phyloP scores from a whole-genome alignment of 2,329 filamentous ascomycete genomes.

The Colletotrichum liriopes region DNA sequence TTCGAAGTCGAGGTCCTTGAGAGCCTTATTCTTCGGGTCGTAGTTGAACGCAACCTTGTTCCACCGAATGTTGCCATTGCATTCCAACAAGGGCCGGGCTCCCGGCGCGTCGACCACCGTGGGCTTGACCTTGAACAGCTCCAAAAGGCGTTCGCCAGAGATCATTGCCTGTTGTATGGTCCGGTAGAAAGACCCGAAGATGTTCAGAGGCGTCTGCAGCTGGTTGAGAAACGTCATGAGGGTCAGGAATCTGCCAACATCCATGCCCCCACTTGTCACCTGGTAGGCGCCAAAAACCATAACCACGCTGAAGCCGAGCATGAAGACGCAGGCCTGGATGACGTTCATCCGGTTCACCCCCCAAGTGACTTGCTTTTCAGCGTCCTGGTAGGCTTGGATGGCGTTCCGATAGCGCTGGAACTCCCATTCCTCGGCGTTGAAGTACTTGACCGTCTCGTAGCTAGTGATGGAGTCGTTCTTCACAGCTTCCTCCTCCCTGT shows the following conservation, averaged over 20 bases:
- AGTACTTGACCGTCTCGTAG: constrained; percentile 97
- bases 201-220: constrained; percentile 85
- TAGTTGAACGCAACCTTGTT: constrained; percentile 93
- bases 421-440: constrained; percentile 87
- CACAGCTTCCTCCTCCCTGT: constrained; percentile 94
- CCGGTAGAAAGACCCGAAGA: constrained; percentile 95
- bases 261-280: constrained; percentile 76
- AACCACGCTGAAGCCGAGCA: constrained; percentile 80
- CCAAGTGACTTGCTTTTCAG: constrained; percentile 83
- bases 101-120: constrained; percentile 86
- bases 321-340: constrained; percentile 85
- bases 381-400: constrained; percentile 79
- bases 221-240: constrained; percentile 85
- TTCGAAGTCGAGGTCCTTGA: constrained; percentile 87
- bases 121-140: constrained; percentile 96
- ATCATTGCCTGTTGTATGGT: constrained; percentile 98
- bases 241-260: constrained; percentile 80
- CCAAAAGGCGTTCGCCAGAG: constrained; percentile 93
- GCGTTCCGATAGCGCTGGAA: constrained; percentile 81
- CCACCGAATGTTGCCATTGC: constrained; percentile 88
- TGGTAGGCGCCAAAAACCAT: constrained; percentile 85
- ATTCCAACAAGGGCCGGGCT: constrained; percentile 75
- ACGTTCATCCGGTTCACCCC: constrained; percentile 87
- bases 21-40: constrained; percentile 86
- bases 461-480: constrained; percentile 99